phyloP scores from a whole-genome alignment of 495 filamentous ascomycete species.

The Podospora sp. region DNA sequence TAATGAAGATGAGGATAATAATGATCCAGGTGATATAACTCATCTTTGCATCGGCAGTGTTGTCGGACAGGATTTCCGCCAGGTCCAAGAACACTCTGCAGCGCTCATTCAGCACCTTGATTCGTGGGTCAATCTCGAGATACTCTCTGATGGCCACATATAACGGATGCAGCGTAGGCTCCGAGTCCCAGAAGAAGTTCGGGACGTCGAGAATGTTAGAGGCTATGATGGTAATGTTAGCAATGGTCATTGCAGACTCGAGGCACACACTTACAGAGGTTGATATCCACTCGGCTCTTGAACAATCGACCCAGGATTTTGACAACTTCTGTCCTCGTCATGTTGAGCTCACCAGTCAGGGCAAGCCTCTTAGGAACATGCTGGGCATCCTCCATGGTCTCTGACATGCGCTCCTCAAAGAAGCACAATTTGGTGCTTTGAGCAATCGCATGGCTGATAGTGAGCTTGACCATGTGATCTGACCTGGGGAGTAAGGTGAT shows the following conservation, averaged over 20 bases:
- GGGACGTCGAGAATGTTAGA: slow-evolving; percentile 97
- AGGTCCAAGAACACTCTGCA: slow-evolving; percentile 97
- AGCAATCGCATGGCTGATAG: slow-evolving; percentile 94
- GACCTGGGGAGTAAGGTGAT: slow-evolving; percentile 85
- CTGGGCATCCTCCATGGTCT: slow-evolving; percentile 91
- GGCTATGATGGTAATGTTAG: slow-evolving; percentile 50
- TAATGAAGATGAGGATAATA: slow-evolving; percentile 88
- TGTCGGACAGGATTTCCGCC: slow-evolving; percentile 91
- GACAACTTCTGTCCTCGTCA: slow-evolving; percentile 90
- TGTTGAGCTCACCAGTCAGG: slow-evolving; percentile 84
- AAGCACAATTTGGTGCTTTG: slow-evolving; percentile 96
- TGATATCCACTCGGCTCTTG: slow-evolving; percentile 94
- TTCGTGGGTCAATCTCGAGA: slow-evolving; percentile 92
- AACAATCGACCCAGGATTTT: slow-evolving; percentile 88
- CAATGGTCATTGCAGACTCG: neutral
- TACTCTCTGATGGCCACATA: slow-evolving; percentile 96
- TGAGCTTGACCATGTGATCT: slow-evolving; percentile 98
- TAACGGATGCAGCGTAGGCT: slow-evolving; percentile 91
- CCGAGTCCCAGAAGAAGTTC: slow-evolving; percentile 98
- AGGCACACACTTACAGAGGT: slow-evolving; percentile 72
- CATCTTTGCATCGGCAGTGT: slow-evolving; percentile 91
- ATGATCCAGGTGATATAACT: slow-evolving; percentile 96
- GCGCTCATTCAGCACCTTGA: slow-evolving; percentile 93
- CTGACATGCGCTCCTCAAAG: slow-evolving; percentile 95
- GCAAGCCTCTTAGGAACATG: slow-evolving; percentile 87